Base-by-base conservation (phyloP, 2,329 filamentous ascomycete genomes). In the Hirsutella thompsonii region DNA sequence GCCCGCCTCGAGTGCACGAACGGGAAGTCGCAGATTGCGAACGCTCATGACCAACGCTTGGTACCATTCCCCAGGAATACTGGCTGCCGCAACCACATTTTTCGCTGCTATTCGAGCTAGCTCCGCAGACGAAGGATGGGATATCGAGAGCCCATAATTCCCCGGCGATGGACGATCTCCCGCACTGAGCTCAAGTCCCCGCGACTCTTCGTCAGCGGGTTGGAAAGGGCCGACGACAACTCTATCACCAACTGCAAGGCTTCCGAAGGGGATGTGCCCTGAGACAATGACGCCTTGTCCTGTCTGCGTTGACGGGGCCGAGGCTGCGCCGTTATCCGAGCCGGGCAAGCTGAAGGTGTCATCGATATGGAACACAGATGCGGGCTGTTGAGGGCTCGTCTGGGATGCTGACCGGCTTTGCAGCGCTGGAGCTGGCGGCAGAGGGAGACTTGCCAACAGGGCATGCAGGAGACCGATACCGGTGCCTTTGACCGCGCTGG, bases 401-500 rank as follows among this genome's bases (percentile, higher is more conserved):
- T 65, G 66, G 34, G 64, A 34, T 4, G 63, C 1, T 72, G 71
- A n/a, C 71, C 61, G 45, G 69, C 74, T 48, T 79, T 66, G 64
- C 1, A 70, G 55, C 2, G 70, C 74, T 8, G 72, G 71, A 1
- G 59, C 52, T 2, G 69, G 62, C 6, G 81, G 81, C 19, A 90
- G 68, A 0, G 89, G 89, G 33, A 98, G 67, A 42, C 72, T 74
- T 43, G 80, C 75, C 11, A 98, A 66, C 18, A 96, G 70, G 16
- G 87, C 84, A 62, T 96, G 92, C 19, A 94, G 58, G 41, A 83
- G 74, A 5, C 79, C 79, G 41, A 96, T 82, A 0, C 92, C 90
- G 11, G 73, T 80, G 0, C 90, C 92, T 49, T 82, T 86, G 2
- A 94, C 80, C 4, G 88, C 79, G 54, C 89, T 95, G 3, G 88